Base-by-base conservation (phyloP, 2,329 filamentous ascomycete species). In the Verticillium isaacii region DNA sequence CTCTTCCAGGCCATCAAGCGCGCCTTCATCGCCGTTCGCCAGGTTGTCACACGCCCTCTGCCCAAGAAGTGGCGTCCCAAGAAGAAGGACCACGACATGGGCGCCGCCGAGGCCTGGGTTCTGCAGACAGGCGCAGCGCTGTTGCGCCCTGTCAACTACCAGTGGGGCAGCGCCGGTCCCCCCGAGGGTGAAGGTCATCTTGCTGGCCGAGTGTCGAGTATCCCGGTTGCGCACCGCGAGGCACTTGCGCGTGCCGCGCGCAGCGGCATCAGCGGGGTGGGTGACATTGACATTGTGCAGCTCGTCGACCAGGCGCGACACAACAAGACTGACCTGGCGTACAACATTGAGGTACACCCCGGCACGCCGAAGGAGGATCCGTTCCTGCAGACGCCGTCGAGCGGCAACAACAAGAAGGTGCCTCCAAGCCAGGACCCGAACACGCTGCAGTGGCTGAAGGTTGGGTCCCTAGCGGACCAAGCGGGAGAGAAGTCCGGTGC, bases 361-460 rank as follows among this genome's bases (percentile, higher is more conserved):
- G 68, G 71, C n/a, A 79, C 77, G 9, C 66, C 71, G 5, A 73
- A 72, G 59, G 73, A 78, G 25, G 77, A 79, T 34, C 75, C 75
- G 0, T 71, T 78, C 17, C 52, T 79, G 17, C 67, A 68, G 37
- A 68, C 66, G 0, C 58, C 58, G 15, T 68, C 68, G 25, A 71
- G 64, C 41, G 68, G 71, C 19, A 60, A 65, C 1, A 68, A 67
- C 12, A 60, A 64, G 23, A 69, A 65, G 61, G 65, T 74, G 34
- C 77, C 77, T 8, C 77, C 77, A 5, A 80, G 77, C 45, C 77
- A 80, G 62, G 74, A 80, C 39, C 67, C 66, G 4, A 66, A 63
- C 7, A 69, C 77, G 11, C 69, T 74, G 64, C 71, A 62, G 59
- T 62, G 64, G 62, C 45, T 67, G 32, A 65, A 62, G 58, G 45